These are phyloP conservation scores for Alternaria ethzedia DNA, from an alignment of 2,329 filamentous ascomycete species.

Conservation along the genomic window DNA sequence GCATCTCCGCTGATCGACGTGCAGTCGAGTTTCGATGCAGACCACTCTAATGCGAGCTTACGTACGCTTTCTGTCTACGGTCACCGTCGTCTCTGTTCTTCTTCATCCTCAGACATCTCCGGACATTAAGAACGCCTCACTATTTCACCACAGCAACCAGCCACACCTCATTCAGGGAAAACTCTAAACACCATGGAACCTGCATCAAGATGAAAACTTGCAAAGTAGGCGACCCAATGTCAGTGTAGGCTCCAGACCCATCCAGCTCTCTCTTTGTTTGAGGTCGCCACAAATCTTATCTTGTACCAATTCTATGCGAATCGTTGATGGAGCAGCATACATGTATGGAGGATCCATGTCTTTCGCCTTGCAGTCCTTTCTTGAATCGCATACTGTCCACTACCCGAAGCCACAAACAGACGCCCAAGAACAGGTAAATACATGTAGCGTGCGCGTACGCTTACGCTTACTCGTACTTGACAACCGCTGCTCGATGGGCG, in stretches of 20 bases:
- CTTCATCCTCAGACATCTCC: not conserved
- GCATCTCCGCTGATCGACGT: slow-evolving; percentile 15
- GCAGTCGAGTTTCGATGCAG: not conserved
- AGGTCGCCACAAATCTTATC: not conserved
- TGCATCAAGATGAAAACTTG: not conserved
- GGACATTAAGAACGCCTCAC: not conserved
- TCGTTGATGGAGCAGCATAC: not conserved
- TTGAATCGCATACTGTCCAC: not conserved
- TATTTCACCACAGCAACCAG: not conserved
- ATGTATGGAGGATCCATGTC: not conserved
- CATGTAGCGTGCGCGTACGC: not conserved
- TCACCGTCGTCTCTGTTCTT: not conserved
- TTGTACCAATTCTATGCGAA: not conserved
- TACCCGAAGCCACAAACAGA: not conserved
- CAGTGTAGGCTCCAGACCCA: not conserved
- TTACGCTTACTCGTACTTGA: not conserved
- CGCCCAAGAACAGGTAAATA: not conserved
- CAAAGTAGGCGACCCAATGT: not conserved
- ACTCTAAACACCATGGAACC: not conserved
- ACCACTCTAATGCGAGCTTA: not conserved
- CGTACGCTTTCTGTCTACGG: not conserved
- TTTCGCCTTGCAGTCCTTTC: not conserved
- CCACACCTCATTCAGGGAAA: not conserved
- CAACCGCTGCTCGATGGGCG: not conserved
- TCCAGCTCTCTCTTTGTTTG: not conserved